phyloP scores from a whole-genome alignment of 2,329 filamentous ascomycete genomes.

The Arachnomyces sp. region DNA sequence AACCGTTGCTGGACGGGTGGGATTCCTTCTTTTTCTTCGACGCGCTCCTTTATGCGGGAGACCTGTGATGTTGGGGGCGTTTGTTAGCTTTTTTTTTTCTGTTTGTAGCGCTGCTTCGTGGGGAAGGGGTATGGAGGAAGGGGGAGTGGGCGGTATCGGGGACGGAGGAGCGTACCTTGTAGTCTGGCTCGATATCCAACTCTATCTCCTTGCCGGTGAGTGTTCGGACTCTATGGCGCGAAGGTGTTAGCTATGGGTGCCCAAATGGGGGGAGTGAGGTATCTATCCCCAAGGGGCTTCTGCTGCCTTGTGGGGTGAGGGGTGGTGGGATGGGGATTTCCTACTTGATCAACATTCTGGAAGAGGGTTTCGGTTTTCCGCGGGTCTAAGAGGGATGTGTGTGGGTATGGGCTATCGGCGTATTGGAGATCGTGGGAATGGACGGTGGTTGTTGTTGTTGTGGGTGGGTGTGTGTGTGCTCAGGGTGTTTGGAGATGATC shows the following conservation, averaged over 20 bases:
- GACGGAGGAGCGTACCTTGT: conserved; percentile 56
- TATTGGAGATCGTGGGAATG: too few relatives aligned
- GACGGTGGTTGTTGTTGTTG: too few relatives aligned
- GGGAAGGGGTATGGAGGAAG: neutral
- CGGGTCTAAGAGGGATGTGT: too few relatives aligned
- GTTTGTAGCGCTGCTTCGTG: neutral
- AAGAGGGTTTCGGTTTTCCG: neutral
- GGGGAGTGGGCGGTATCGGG: neutral
- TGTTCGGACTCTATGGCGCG: conserved; percentile 69
- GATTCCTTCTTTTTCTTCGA: conserved; percentile 98
- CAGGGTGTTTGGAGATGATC: too few relatives aligned
- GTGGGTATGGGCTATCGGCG: too few relatives aligned
- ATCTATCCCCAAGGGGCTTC: conserved; percentile 8
- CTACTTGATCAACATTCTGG: conserved; percentile 46
- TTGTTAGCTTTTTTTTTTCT: neutral
- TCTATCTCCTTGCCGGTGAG: conserved; percentile 98
- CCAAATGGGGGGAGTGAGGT: conserved; percentile 4
- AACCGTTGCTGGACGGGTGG: conserved; percentile 92
- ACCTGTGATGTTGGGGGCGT: conserved; percentile 50
- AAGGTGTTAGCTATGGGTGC: conserved; percentile 5
- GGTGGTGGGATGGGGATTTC: conserved; percentile 12
- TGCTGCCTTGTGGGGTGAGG: conserved; percentile 2
- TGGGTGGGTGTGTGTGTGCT: too few relatives aligned
- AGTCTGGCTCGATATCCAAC: conserved; percentile 88
- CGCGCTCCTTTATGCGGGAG: conserved; percentile 93